Percentiles rank a stretch among this genome's conserved stretches.
Evolutionary conservation across 2,329 filamentous ascomycete species (phyloP).

Genomic region (Ascocoryne sarcoides): DNA sequence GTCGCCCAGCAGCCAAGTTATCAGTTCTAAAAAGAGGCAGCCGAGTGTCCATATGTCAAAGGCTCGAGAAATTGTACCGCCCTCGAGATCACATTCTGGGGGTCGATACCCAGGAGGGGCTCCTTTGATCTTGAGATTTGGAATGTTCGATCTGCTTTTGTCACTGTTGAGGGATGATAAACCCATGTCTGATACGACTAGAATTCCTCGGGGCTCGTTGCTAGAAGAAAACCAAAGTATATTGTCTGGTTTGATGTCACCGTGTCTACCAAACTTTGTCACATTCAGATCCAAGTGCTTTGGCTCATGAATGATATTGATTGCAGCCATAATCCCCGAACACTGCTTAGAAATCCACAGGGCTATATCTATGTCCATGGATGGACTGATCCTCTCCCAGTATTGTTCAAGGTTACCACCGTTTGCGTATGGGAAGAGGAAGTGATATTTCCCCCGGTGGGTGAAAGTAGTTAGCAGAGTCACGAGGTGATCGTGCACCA

Average conservation of each 20-base stretch:
- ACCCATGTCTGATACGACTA: conserved; percentile 21
- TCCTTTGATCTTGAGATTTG: neutral
- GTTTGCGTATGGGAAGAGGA: conserved; percentile 25
- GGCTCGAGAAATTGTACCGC: conserved; percentile 10
- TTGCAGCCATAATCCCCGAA: no score
- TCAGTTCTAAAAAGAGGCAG: conserved; percentile 24
- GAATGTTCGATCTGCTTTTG: conserved; percentile 4
- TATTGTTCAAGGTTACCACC: conserved; percentile 19
- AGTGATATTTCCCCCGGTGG: conserved; percentile 11
- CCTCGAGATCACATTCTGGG: conserved; percentile 27
- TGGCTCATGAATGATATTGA: no score
- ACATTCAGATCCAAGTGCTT: no score
- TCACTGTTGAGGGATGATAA: conserved; percentile 12
- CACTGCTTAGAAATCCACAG: no score
- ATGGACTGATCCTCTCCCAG: no score
- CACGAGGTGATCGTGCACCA: conserved; percentile 20
- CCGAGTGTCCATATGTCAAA: conserved; percentile 27
- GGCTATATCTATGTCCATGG: no score
- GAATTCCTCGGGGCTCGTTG: conserved; percentile 1
- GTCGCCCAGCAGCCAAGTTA: conserved; percentile 24
- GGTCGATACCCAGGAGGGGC: conserved; percentile 28
- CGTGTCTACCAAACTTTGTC: conserved; percentile 29
- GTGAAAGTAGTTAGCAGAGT: conserved; percentile 22
- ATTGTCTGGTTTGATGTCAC: conserved; percentile 33
- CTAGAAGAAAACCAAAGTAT: conserved; percentile 32